Evolutionary conservation across 306 rosid species (phyloP), one percentile per base, ranked within the genome.

Genomic region (Vigna mungo): DNA sequence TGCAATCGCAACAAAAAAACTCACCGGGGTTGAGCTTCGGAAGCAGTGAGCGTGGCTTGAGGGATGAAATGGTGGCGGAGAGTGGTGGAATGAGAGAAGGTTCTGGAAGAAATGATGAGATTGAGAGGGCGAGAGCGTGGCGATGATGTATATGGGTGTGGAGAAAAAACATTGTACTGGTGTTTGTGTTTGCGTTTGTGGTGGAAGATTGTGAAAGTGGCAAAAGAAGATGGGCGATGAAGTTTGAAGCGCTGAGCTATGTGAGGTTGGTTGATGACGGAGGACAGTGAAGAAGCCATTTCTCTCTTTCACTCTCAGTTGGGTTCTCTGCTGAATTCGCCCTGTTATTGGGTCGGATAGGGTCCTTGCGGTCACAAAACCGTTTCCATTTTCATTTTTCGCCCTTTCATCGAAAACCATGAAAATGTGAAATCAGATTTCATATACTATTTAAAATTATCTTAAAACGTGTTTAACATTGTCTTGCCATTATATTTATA

Each of bases 271-370:
- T 83, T 82, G 78, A 92, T 53, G 37, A 88, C 82, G n/a, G 89
- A 85, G 15, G 93, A 86, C 9, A 88, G 85, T 7, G 86, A 76
- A 6, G 91, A 85, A 74, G 97, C 90, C 94, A 88, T 66, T 89
- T 84, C 12, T 86, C 18, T 69, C 48, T n/a, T 3, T 39, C 44
- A 39, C 11, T 39, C 44, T 1, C 44, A 1, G 11, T 39, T 7
- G 44, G 44, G 59, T 23, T 12, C 39, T 59, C 51, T 44, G 34
- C 3, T 15, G 68, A 74, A 76, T 23, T 47, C 60, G 56, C 17
- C 15, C 39, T n/a, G 66, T 11, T 66, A 34, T 1, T 47, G 32
- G 20, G 59, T 14, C 41, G 81, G 89, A 80, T 78, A 72, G 84
- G 76, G 86, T 27, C 83, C 80, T 25, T 79, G 78, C 71, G 76